A percentile compares a stretch with the other conserved stretches of the same genome.
phyloP scores from a whole-genome alignment of 116 monocot species.

The Posidonia oceanica region DNA sequence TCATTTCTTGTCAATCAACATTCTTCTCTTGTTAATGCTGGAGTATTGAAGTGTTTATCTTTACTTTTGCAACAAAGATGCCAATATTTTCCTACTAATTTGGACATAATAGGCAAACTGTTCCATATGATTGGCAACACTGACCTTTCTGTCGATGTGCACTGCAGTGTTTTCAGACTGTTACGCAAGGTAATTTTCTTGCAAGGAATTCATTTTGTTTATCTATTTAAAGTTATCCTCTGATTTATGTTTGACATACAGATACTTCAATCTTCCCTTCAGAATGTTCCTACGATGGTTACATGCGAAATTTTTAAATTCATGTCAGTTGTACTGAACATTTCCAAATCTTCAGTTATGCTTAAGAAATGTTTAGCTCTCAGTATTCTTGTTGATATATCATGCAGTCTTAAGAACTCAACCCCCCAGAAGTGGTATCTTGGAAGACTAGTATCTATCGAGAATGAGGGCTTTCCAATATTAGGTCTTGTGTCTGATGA shows the following conservation, averaged over 20 bases:
- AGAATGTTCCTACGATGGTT: slow-evolving; percentile 2
- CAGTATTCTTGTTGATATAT: slow-evolving; percentile 44
- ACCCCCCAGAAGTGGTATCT: slow-evolving; percentile 10
- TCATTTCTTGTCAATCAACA: slow-evolving; percentile 23
- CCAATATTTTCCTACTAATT: slow-evolving; percentile 19
- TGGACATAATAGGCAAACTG: slow-evolving; percentile 23
- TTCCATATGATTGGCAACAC: slow-evolving; percentile 25
- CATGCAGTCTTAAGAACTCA: slow-evolving; percentile 23
- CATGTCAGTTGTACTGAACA: slow-evolving; percentile 22
- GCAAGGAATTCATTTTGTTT: background rate
- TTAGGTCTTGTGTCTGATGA: slow-evolving; percentile 6
- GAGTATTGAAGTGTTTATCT: slow-evolving; percentile 43
- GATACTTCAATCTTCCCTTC: slow-evolving; percentile 5
- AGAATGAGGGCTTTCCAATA: background rate
- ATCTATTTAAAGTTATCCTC: slow-evolving; percentile 3
- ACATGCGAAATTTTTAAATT: slow-evolving; percentile 31
- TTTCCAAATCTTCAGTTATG: slow-evolving; percentile 19
- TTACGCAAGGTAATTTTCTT: slow-evolving; percentile 38
- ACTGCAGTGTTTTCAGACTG: slow-evolving; percentile 33
- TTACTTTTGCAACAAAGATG: slow-evolving; percentile 28
- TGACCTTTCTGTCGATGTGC: slow-evolving; percentile 20
- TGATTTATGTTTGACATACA: slow-evolving; percentile 17
- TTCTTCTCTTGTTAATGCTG: slow-evolving; percentile 24
- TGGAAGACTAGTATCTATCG: slow-evolving; percentile 5
- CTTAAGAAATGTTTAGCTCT: slow-evolving; percentile 32